Evolutionary conservation across 2,329 filamentous ascomycete species (phyloP), one percentile per base, ranked within the genome.

Genomic region (Aschersonia sp.): DNA sequence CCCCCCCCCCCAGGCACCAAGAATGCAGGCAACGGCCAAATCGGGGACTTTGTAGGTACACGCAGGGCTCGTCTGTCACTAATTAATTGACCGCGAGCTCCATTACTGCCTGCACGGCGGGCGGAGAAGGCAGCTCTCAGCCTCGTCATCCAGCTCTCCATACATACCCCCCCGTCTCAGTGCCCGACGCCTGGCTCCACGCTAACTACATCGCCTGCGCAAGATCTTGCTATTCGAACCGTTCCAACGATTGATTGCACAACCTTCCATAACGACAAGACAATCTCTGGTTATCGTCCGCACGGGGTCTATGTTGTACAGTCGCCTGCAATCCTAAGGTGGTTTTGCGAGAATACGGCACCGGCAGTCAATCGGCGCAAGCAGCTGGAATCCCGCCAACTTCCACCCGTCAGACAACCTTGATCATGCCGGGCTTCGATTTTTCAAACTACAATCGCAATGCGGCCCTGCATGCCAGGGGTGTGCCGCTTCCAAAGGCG

Each of bases 381-480:
- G 40, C 30, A 39, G 33, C 42, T 30, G 42, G 43, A 44, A 31
- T 42, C 43, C 43, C 49, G 35, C 37, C 31, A 11, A 31, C 32
- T 46, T 11, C n/a, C 41, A 46, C 45, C n/a, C 37, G 47, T 45
- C 55, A 47, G 46, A 47, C 43, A 30, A 14, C 44, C 35, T 30
- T 44, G 69, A 82, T 62, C 60, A 98, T 98, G 92, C 83, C 86
- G 60, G 89, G 89, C 72, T 95, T 96, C 78, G 89, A 97, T 73
- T 98, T 98, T 78, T 94, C 88, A 68, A 98, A 98, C 78, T 92
- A 97, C 80, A 95, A 95, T 79, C 87, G 92, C 75, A 98, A 98
- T 79, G 81, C 85, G 65, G 90, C 90, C 55, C 81, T 98, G 57
- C 90, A 97, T 67, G 87, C 90, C 59, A 81, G 84, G 68, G 94